A percentile compares a stretch with the other conserved stretches of the same genome.
phyloP scores from a whole-genome alignment of 305 asterid genomes.

The Fraxinus platypoda region DNA sequence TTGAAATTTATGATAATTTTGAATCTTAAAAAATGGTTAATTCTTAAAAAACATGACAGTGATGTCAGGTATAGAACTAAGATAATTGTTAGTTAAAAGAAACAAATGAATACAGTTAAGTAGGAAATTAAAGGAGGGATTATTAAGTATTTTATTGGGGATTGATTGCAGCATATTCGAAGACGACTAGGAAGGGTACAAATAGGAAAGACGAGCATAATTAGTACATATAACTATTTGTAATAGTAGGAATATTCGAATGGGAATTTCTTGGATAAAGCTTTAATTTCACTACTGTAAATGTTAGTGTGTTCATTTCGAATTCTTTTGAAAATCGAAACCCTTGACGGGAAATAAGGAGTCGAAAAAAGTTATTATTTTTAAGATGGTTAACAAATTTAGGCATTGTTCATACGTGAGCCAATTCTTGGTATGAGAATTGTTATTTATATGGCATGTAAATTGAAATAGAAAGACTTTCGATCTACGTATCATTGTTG shows the following conservation, averaged over 20 bases:
- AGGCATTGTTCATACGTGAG: background rate
- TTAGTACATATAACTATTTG: background rate
- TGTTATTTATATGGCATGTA: background rate
- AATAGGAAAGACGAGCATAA: background rate
- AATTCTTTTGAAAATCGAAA: background rate
- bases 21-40: background rate
- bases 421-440: background rate
- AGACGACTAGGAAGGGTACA: background rate
- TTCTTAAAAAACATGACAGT: background rate
- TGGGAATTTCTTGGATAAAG: background rate
- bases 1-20: background rate
- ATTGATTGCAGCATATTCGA: background rate
- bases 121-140: background rate
- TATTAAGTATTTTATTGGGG: background rate
- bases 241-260: background rate
- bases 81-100: background rate
- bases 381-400: background rate
- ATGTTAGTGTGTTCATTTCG: background rate
- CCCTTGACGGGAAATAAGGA: background rate
- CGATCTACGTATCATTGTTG: background rate
- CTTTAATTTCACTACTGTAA: background rate
- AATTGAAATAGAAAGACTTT: background rate
- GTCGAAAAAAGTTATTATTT: background rate
- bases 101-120: background rate
- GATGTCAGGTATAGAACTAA: background rate